These are phyloP conservation scores for Vigna unguiculata DNA, from an alignment of 306 rosid genomes.

Conservation along the genomic window DNA sequence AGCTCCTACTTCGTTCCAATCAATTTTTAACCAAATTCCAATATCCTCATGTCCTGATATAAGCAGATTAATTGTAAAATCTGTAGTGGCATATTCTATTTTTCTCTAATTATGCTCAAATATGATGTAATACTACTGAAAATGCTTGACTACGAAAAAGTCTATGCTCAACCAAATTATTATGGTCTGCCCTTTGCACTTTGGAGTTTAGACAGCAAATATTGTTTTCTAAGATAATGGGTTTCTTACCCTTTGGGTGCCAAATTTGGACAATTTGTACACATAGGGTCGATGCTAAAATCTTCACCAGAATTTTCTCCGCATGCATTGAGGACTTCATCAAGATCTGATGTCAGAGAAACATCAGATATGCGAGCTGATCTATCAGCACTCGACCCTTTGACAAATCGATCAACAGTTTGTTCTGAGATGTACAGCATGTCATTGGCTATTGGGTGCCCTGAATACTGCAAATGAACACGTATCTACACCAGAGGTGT, in stretches of 20 bases:
- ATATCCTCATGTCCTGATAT: conserved; percentile 2
- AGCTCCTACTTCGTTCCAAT: conserved; percentile 23
- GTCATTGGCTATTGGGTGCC: conserved; percentile 92
- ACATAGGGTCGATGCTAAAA: conserved; percentile 79
- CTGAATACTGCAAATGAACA: conserved; percentile 77
- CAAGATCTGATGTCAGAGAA: conserved; percentile 47
- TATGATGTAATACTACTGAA: background rate
- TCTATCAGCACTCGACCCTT: conserved; percentile 65
- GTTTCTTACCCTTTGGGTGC: conserved; percentile 78
- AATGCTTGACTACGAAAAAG: conserved; percentile 11
- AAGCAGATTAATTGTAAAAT: conserved; percentile 9
- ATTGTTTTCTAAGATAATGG: conserved; percentile 11
- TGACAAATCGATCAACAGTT: conserved; percentile 50
- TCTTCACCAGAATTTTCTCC: conserved; percentile 57
- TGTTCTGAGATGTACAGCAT: conserved; percentile 69
- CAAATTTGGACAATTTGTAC: conserved; percentile 92
- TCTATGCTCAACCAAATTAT: conserved; percentile 31
- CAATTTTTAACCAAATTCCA: conserved; percentile 26
- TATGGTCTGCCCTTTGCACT: background rate
- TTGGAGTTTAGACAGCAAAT: conserved; percentile 12
- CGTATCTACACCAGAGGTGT: conserved; percentile 69
- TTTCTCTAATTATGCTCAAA: conserved; percentile 5
- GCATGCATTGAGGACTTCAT: conserved; percentile 43
- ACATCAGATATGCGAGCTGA: conserved; percentile 54
- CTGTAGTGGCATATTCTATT: background rate